phyloP scores from a whole-genome alignment of 1,284 basidiomycete genomes.

The Apiotrichum sp. region DNA sequence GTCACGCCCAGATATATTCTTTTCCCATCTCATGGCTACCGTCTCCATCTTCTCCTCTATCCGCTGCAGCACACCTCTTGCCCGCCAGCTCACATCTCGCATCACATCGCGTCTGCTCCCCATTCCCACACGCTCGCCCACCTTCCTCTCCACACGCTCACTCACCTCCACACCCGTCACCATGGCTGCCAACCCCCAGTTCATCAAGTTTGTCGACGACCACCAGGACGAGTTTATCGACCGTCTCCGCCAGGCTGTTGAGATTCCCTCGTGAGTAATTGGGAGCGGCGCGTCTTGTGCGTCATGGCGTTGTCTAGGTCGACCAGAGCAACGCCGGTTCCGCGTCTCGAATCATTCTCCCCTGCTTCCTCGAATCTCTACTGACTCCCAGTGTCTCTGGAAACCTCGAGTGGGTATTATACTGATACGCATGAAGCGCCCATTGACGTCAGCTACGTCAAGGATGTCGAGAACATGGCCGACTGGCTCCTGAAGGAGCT shows the following conservation, averaged over 20 bases:
- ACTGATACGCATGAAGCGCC: neutral
- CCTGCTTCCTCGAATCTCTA: neutral
- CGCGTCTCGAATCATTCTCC: too few relatives aligned
- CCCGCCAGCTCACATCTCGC: too few relatives aligned
- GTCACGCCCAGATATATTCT: too few relatives aligned
- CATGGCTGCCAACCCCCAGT: constrained; percentile 50
- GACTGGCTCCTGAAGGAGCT: constrained; percentile 70
- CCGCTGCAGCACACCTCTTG: too few relatives aligned
- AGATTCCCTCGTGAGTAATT: constrained; percentile 68
- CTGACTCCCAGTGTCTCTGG: constrained; percentile 44
- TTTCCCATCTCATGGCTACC: too few relatives aligned
- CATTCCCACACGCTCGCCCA: too few relatives aligned
- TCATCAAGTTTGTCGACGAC: constrained; percentile 61
- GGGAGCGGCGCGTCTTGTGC: too few relatives aligned
- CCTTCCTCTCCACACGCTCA: neutral
- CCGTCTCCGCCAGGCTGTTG: constrained; percentile 73
- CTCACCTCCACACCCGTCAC: constrained; percentile 6
- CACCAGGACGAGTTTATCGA: constrained; percentile 69
- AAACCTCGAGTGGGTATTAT: constrained; percentile 38
- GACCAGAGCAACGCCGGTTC: too few relatives aligned
- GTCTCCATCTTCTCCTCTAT: too few relatives aligned
- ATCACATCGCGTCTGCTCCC: too few relatives aligned
- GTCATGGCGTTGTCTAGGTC: too few relatives aligned
- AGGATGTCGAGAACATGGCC: constrained; percentile 76
- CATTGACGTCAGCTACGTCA: constrained; percentile 53